A percentile compares a stretch with the other conserved stretches of the same genome.
Evolutionary conservation across 805 yeast genomes (phyloP).

Genomic region (Sugiyamaella mastotermitis): DNA sequence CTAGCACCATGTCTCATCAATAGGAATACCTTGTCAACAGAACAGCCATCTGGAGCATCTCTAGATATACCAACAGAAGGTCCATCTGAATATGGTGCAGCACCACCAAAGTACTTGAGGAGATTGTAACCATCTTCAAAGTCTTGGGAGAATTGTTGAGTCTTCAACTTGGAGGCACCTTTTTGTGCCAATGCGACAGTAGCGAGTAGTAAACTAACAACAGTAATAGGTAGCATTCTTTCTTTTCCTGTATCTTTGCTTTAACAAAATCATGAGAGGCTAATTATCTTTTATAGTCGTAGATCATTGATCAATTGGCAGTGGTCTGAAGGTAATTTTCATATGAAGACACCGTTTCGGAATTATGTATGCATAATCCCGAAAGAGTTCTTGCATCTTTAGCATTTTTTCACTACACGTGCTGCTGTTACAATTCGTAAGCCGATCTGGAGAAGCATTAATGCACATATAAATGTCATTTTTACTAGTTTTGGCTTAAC

Average conservation of each 20-base stretch:
- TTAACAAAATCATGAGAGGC: neutral
- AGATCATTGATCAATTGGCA: too few species aligned
- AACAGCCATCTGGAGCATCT: slow-evolving; percentile 46
- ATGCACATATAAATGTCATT: too few species aligned
- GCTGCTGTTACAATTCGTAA: too few species aligned
- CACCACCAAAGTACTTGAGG: slow-evolving; percentile 43
- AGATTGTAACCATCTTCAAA: slow-evolving; percentile 41
- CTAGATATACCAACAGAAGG: slow-evolving; percentile 48
- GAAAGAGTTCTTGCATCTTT: too few species aligned
- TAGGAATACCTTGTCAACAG: slow-evolving; percentile 48
- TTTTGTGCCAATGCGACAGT: neutral
- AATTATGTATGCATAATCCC: too few species aligned
- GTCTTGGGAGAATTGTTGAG: slow-evolving; percentile 19
- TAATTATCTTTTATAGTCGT: neutral
- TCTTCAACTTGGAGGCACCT: neutral
- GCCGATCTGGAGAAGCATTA: too few species aligned
- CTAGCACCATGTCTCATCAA: slow-evolving; percentile 56
- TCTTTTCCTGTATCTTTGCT: neutral
- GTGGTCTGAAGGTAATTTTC: too few species aligned
- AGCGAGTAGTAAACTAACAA: neutral
- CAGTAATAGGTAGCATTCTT: neutral
- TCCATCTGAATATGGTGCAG: slow-evolving; percentile 47
- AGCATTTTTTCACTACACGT: too few species aligned
- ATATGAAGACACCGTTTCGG: too few species aligned
- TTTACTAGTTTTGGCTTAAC: too few species aligned